Percentiles rank a stretch among this genome's conserved stretches.
phyloP scores from a whole-genome alignment of 208 protist species.

The Kentomonas sorsogonicus region DNA sequence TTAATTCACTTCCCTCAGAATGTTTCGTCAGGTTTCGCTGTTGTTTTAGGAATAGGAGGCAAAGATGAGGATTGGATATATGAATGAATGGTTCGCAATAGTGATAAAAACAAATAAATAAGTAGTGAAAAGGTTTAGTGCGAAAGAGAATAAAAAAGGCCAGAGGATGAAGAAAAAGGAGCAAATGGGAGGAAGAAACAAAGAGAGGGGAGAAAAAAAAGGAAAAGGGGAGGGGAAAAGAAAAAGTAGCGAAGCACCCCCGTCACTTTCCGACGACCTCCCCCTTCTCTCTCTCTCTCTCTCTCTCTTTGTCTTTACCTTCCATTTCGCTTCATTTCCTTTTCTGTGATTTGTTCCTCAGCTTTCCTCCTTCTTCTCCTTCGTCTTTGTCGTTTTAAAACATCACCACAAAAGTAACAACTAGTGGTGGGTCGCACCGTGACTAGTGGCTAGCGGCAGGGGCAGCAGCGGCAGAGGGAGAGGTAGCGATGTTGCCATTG shows the following conservation, averaged over 20 bases:
- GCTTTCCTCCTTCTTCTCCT: no score
- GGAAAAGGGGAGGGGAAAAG: conserved; percentile 1
- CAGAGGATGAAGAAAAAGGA: conserved; percentile 6
- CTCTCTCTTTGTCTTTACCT: not conserved
- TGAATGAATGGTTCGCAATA: no score
- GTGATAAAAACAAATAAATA: conserved; percentile 7
- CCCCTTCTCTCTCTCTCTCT: not conserved
- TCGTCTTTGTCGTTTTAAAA: no score
- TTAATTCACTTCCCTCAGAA: no score
- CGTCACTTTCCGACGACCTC: not conserved
- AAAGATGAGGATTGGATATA: no score
- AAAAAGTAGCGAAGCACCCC: not conserved
- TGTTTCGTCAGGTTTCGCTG: no score
- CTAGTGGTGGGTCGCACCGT: not conserved
- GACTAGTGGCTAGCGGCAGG: not conserved
- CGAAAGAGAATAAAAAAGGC: not conserved
- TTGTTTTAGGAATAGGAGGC: no score
- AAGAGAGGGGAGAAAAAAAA: not conserved
- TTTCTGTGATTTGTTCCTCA: no score
- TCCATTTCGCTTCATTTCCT: not conserved
- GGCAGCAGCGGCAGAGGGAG: not conserved
- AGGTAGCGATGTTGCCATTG: not conserved
- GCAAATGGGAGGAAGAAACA: conserved; percentile 8
- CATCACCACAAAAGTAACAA: no score
- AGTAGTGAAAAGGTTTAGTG: not conserved